Evolutionary conservation across 1,284 basidiomycete species (phyloP).

Genomic region (Volvariella surrecta): DNA sequence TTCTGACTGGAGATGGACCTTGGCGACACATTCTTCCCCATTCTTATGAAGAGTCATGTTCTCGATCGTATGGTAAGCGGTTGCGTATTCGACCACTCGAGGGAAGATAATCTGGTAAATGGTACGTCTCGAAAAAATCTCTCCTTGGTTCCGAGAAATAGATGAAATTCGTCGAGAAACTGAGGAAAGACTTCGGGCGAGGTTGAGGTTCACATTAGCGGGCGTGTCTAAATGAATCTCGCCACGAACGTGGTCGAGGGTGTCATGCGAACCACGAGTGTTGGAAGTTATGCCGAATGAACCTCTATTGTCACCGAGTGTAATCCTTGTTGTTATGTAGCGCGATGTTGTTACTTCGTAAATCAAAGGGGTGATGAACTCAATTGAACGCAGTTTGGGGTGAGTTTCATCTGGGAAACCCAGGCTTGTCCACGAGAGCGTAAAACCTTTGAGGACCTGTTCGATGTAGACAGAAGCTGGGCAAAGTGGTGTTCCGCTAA

Average conservation of each 20-base stretch:
- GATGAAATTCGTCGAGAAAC: slow-evolving; percentile 25
- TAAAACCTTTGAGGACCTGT: slow-evolving; percentile 37
- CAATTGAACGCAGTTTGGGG: slow-evolving; percentile 31
- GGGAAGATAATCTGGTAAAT: slow-evolving; percentile 61
- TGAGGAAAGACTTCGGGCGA: slow-evolving; percentile 26
- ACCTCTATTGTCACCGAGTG: slow-evolving; percentile 28
- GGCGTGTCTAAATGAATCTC: slow-evolving; percentile 28
- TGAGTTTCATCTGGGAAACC: slow-evolving; percentile 20
- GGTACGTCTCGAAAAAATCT: slow-evolving; percentile 48
- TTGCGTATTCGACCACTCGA: slow-evolving; percentile 56
- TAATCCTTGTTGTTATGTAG: slow-evolving; percentile 32
- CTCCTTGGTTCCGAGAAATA: slow-evolving; percentile 21
- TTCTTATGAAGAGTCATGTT: slow-evolving; percentile 39
- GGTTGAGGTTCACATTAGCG: slow-evolving; percentile 26
- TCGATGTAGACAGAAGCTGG: slow-evolving; percentile 65
- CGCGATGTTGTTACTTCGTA: slow-evolving; percentile 26
- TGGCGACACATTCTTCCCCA: slow-evolving; percentile 46
- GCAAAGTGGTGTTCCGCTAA: slow-evolving; percentile 49
- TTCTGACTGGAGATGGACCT: slow-evolving; percentile 30
- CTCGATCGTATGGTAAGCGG: slow-evolving; percentile 47
- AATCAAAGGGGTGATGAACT: slow-evolving; percentile 49
- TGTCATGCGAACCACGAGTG: slow-evolving; percentile 18
- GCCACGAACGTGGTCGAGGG: slow-evolving; percentile 40
- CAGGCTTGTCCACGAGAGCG: slow-evolving; percentile 25
- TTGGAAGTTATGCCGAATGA: slow-evolving; percentile 37